Percentiles rank a stretch among this genome's conserved stretches.
These are phyloP conservation scores for Plasmodium relictum DNA, from an alignment of 169 alveolate species.

Conservation along the genomic window DNA sequence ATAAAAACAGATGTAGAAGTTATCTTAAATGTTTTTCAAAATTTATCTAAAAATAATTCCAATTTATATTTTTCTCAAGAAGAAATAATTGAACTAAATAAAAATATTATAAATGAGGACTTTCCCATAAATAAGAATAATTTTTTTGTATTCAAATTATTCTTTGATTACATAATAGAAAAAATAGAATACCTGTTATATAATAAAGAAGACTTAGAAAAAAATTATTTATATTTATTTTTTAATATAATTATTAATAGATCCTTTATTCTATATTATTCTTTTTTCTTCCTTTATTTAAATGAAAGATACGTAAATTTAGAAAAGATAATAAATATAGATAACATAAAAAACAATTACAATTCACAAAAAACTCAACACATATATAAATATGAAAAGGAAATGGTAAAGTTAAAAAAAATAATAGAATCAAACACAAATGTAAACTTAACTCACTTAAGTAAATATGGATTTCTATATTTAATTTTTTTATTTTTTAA, in stretches of 20 bases:
- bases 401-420: constrained; percentile 22
- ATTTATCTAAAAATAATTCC: not conserved
- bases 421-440: constrained; percentile 22
- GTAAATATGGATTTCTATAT: constrained; percentile 75
- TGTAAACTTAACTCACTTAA: constrained; percentile 18
- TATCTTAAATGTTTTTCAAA: constrained; percentile 43
- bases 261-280: constrained; percentile 56
- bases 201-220: constrained; percentile 76
- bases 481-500: constrained; percentile 60
- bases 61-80: constrained; percentile 63
- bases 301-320: constrained; percentile 13
- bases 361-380: not conserved
- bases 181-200: constrained; percentile 59
- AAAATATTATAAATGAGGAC: constrained; percentile 28
- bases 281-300: constrained; percentile 43
- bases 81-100: constrained; percentile 53
- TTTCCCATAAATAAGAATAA: constrained; percentile 38
- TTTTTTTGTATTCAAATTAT: constrained; percentile 44
- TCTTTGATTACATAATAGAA: constrained; percentile 67
- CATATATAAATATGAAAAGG: constrained; percentile 20
- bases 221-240: constrained; percentile 47
- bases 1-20: constrained; percentile 35
- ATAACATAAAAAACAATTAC: not conserved
- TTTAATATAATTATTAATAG: constrained; percentile 56
- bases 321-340: constrained; percentile 1